These are phyloP conservation scores for Lepidopterella palustris DNA, from an alignment of 495 filamentous ascomycete genomes.

Conservation along the genomic window DNA sequence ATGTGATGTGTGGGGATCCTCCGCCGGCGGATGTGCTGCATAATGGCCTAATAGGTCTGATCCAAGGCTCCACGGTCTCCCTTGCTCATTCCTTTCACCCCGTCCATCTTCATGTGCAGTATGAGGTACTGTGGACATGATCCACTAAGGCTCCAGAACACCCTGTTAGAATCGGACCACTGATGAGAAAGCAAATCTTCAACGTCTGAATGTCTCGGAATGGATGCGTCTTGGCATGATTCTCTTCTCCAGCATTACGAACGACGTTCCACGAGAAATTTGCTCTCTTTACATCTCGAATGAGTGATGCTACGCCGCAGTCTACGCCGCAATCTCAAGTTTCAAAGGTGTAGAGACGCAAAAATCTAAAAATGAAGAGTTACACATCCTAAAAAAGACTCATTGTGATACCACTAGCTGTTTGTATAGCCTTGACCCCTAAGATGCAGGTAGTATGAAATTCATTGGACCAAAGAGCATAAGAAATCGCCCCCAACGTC, in stretches of 20 bases:
- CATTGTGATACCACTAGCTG: not conserved
- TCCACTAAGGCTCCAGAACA: not conserved
- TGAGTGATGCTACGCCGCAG: slow-evolving; percentile 10
- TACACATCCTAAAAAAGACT: not conserved
- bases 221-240: not conserved
- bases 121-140: not conserved
- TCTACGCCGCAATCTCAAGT: not conserved
- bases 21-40: not conserved
- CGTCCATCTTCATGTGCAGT: not conserved
- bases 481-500: not conserved
- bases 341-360: not conserved
- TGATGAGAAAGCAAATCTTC: not conserved
- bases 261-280: not conserved
- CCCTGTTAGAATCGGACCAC: not conserved
- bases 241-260: not conserved
- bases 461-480: not conserved
- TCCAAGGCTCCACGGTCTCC: slow-evolving; percentile 7
- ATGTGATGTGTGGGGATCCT: not conserved
- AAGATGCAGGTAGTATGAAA: not conserved
- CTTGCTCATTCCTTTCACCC: not conserved
- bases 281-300: slow-evolving; percentile 7
- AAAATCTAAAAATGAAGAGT: not conserved
- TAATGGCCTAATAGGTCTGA: slow-evolving; percentile 6
- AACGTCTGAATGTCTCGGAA: not conserved
- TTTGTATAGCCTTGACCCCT: not conserved